phyloP scores from a whole-genome alignment of 1,284 basidiomycete genomes.

The Schizopora paradoxa region DNA sequence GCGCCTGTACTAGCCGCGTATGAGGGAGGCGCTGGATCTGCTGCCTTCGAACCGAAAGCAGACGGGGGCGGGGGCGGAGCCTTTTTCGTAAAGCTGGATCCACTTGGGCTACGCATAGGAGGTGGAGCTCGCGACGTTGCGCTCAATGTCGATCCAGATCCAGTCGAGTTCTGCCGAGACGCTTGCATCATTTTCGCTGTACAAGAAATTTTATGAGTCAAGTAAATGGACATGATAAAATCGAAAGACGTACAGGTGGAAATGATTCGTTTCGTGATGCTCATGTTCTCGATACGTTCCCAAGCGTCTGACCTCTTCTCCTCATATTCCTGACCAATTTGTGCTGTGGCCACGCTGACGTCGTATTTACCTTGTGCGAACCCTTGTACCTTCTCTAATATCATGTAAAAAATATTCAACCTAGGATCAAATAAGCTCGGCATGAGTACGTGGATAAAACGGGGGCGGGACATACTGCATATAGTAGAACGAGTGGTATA shows the following conservation, averaged over 20 bases:
- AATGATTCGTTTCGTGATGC: slow-evolving; percentile 74
- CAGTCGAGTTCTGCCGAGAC: slow-evolving; percentile 5
- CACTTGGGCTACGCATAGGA: slow-evolving; percentile 35
- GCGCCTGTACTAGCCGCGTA: slow-evolving; percentile 40
- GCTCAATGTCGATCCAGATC: background rate
- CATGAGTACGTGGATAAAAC: slow-evolving; percentile 8
- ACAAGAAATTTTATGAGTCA: slow-evolving; percentile 7
- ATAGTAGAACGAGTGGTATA: slow-evolving; percentile 98
- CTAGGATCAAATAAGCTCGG: slow-evolving; percentile 33
- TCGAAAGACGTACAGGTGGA: slow-evolving; percentile 67
- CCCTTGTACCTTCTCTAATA: slow-evolving; percentile 87
- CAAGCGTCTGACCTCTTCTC: slow-evolving; percentile 75
- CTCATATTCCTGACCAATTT: slow-evolving; percentile 79
- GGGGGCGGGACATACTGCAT: slow-evolving; percentile 77
- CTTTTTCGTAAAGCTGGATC: slow-evolving; percentile 38
- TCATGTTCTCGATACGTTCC: slow-evolving; percentile 68
- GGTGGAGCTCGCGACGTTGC: slow-evolving; percentile 22
- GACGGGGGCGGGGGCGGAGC: slow-evolving; percentile 38
- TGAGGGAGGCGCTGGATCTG: slow-evolving; percentile 39
- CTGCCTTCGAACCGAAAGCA: slow-evolving; percentile 36
- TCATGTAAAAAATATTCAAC: slow-evolving; percentile 90
- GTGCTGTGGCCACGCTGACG: slow-evolving; percentile 53
- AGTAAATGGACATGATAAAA: background rate
- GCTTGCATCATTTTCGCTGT: slow-evolving; percentile 23
- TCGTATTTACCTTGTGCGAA: slow-evolving; percentile 88